These are phyloP conservation scores for Aureobasidium melanogenum DNA, from an alignment of 2,329 filamentous ascomycete species.

Conservation along the genomic window DNA sequence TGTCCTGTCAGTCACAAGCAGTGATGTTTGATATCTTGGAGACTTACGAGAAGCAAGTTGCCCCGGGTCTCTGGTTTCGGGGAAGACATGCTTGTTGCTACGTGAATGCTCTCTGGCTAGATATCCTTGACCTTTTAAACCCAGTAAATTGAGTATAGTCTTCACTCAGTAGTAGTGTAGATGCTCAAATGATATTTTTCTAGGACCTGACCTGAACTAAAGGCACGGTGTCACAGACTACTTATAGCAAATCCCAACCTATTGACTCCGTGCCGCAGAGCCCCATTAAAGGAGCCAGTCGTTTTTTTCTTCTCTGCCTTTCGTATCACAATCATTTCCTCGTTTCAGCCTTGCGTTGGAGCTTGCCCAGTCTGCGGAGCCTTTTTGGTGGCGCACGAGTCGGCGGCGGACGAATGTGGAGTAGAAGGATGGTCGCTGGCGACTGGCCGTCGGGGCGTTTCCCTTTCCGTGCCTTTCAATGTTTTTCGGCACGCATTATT, in stretches of 20 bases:
- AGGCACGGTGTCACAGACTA: background rate
- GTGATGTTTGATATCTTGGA: background rate
- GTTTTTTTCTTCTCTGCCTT: background rate
- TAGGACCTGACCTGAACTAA: background rate
- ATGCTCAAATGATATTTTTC: background rate
- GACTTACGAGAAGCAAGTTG: background rate
- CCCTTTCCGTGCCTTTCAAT: background rate
- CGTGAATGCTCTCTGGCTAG: background rate
- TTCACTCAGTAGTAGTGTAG: background rate
- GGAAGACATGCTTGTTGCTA: background rate
- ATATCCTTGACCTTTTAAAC: background rate
- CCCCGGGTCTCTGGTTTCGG: background rate
- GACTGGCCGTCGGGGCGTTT: background rate
- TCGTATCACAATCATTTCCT: background rate
- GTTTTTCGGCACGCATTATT: background rate
- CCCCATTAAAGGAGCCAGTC: no score
- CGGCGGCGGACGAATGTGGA: background rate
- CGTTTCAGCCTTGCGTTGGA: background rate
- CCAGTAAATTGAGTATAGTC: background rate
- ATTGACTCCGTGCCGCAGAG: background rate
- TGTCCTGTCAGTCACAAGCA: background rate
- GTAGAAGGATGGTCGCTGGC: background rate
- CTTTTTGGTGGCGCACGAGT: background rate
- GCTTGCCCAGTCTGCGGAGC: background rate
- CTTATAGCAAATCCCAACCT: background rate